Evolutionary conservation across 2,329 filamentous ascomycete species (phyloP).

Genomic region (Passalora sequoiae): DNA sequence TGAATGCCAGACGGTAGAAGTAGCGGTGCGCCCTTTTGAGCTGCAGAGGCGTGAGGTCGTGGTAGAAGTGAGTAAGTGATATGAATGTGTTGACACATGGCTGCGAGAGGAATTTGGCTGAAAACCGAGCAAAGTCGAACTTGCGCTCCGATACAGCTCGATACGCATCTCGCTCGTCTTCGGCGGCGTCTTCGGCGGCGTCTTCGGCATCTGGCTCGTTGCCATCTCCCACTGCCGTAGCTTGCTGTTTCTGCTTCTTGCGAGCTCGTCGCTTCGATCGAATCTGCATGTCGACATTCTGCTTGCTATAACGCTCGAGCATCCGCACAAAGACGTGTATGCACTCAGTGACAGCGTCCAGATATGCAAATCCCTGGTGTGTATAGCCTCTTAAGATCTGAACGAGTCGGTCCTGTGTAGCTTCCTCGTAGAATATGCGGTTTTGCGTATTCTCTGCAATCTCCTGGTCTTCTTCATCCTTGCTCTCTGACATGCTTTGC

Average conservation of each 20-base stretch:
- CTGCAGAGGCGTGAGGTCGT: conserved; percentile 71
- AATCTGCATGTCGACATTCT: conserved; percentile 89
- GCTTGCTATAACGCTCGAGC: conserved; percentile 87
- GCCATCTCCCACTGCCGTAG: conserved; percentile 30
- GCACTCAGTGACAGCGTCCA: conserved; percentile 87
- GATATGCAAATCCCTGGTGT: conserved; percentile 86
- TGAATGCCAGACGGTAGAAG: conserved; percentile 90
- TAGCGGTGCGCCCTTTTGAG: conserved; percentile 89
- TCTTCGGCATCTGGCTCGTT: conserved; percentile 49
- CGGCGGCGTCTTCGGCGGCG: conserved; percentile 56
- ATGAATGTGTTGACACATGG: conserved; percentile 85
- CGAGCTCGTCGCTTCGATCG: conserved; percentile 70
- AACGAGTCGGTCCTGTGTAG: conserved; percentile 82
- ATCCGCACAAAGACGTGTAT: conserved; percentile 88
- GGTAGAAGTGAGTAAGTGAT: conserved; percentile 71
- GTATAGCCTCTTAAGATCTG: conserved; percentile 81
- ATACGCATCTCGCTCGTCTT: conserved; percentile 68
- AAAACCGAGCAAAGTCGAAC: conserved; percentile 86
- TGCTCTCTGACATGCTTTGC: conserved; percentile 82
- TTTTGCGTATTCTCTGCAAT: conserved; percentile 96
- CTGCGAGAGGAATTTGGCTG: conserved; percentile 74
- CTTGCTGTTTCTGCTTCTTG: conserved; percentile 58
- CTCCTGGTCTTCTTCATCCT: conserved; percentile 87
- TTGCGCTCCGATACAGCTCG: conserved; percentile 74
- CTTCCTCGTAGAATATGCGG: conserved; percentile 96